phyloP scores from a whole-genome alignment of 2,329 filamentous ascomycete species.

The Aspergillus versicolor region DNA sequence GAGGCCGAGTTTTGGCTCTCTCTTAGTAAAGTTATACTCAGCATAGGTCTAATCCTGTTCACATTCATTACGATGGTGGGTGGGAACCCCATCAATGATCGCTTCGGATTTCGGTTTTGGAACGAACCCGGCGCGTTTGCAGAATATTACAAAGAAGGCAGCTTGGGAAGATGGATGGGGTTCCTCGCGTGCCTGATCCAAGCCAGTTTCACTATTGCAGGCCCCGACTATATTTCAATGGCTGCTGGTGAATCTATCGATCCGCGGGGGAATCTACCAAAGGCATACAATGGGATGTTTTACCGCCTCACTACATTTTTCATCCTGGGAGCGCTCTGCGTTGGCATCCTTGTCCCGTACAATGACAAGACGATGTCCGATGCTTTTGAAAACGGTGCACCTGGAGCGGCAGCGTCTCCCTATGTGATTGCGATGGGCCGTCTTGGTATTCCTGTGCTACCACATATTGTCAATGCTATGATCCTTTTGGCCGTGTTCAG shows the following conservation, averaged over 20 bases:
- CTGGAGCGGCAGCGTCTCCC: slow-evolving; percentile 69
- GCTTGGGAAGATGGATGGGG: slow-evolving; percentile 70
- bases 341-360: slow-evolving; percentile 71
- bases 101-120: slow-evolving; percentile 73
- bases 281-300: slow-evolving; percentile 75
- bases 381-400: slow-evolving; percentile 58
- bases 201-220: slow-evolving; percentile 66
- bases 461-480: slow-evolving; percentile 72
- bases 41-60: slow-evolving; percentile 69
- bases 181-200: slow-evolving; percentile 74
- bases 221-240: slow-evolving; percentile 66
- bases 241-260: slow-evolving; percentile 70
- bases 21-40: slow-evolving; percentile 69
- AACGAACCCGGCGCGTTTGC: slow-evolving; percentile 67
- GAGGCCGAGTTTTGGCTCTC: slow-evolving; percentile 76
- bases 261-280: slow-evolving; percentile 67
- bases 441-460: slow-evolving; percentile 61
- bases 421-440: slow-evolving; percentile 69
- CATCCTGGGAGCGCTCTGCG: slow-evolving; percentile 68
- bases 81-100: slow-evolving; percentile 70
- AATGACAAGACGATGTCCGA: slow-evolving; percentile 61
- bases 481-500: slow-evolving; percentile 68
- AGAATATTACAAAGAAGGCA: slow-evolving; percentile 62
- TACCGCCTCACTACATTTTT: slow-evolving; percentile 76
- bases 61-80: slow-evolving; percentile 83